A percentile compares a stretch with the other conserved stretches of the same genome.
Evolutionary conservation across 2,329 filamentous ascomycete genomes (phyloP).

Genomic region (Xylariales sp.): DNA sequence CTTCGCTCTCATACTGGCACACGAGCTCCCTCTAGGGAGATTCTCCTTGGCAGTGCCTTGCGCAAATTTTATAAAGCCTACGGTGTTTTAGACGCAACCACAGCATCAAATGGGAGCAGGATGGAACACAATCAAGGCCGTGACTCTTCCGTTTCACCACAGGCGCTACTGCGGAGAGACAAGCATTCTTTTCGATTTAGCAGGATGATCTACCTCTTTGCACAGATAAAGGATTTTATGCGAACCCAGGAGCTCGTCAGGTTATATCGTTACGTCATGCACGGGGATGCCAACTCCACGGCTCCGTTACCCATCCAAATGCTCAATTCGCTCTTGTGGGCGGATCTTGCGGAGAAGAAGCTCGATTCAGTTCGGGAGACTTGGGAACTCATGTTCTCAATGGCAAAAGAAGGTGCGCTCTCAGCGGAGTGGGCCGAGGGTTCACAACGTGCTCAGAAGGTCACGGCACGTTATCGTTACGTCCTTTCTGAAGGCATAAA

Average conservation of each 20-base stretch:
- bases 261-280: conserved; percentile 42
- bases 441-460: conserved; percentile 28
- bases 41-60: conserved; percentile 1
- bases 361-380: conserved; percentile 58
- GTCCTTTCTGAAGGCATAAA: conserved; percentile 45
- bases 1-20: conserved; percentile 16
- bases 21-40: not conserved
- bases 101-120: not conserved
- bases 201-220: conserved; percentile 35
- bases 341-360: conserved; percentile 53
- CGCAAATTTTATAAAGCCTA: conserved; percentile 6
- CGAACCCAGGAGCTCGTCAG: conserved; percentile 55
- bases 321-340: conserved; percentile 63
- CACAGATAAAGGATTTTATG: conserved; percentile 41
- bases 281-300: conserved; percentile 22
- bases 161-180: not conserved
- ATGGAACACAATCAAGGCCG: not conserved
- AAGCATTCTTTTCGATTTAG: conserved; percentile 26
- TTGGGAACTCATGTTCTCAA: conserved; percentile 60
- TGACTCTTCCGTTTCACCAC: not conserved
- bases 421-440: conserved; percentile 20
- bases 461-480: conserved; percentile 47
- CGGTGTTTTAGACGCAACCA: no score
- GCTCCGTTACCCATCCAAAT: conserved; percentile 47
- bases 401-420: conserved; percentile 40